Conservation (phyloP, 192 early-diverging fungal species). For the Coemansia guatemalensis region DNA sequence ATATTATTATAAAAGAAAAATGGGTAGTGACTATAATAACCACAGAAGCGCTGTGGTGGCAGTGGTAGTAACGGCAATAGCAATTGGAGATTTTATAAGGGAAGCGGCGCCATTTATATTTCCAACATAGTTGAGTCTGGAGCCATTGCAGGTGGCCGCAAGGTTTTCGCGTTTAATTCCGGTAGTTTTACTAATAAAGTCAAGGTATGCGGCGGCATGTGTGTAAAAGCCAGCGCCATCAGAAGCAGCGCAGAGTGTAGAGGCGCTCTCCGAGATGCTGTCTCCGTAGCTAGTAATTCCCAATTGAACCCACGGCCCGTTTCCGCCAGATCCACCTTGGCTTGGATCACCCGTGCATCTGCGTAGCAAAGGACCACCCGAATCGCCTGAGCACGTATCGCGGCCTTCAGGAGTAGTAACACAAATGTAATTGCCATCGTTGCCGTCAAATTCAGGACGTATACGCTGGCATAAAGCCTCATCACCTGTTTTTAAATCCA, state of each 20-base stretch:
- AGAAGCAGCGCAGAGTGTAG: conserved; percentile 33
- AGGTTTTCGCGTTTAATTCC: conserved; percentile 26
- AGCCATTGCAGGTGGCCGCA: conserved; percentile 32
- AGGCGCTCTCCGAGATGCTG: conserved; percentile 5
- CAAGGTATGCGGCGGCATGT: conserved; percentile 41
- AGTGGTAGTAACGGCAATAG: neutral
- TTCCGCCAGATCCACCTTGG: conserved; percentile 2
- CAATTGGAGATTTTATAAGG: neutral
- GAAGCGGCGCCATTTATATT: conserved; percentile 2
- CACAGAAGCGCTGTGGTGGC: neutral
- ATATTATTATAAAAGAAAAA: neutral
- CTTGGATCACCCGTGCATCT: conserved; percentile 14
- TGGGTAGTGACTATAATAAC: neutral
- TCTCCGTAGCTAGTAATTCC: conserved; percentile 57
- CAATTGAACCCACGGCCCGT: conserved; percentile 44
- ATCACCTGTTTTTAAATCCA: conserved; percentile 31
- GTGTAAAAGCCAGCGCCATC: conserved; percentile 56
- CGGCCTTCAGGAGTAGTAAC: conserved; percentile 46
- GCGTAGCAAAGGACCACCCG: conserved; percentile 42
- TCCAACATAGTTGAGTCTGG: conserved; percentile 12
- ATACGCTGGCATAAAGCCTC: conserved; percentile 27
- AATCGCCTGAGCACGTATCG: conserved; percentile 51
- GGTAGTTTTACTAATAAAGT: conserved; percentile 43
- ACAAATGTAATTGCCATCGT: conserved; percentile 52
- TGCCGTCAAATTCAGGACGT: conserved; percentile 17